Evolutionary conservation across 2,329 filamentous ascomycete genomes (phyloP), one percentile per base, ranked within the genome.

Genomic region (Botryotinia narcissicola): DNA sequence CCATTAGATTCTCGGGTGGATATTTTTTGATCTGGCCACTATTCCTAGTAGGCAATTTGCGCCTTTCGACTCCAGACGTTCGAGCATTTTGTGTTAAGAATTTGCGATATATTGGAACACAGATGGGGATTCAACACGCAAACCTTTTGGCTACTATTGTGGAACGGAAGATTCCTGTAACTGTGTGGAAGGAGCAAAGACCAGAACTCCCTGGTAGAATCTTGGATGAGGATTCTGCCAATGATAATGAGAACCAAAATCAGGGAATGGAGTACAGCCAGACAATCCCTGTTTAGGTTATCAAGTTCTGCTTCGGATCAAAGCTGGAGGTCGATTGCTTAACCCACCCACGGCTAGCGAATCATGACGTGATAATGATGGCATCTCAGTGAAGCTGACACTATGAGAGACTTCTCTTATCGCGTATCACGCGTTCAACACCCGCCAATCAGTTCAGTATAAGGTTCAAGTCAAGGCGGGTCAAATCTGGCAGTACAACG

Each of bases 1-100:
- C 54, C 14, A 62, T 76, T 32, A 70, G 71, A 2, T 74, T 74
- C 35, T 76, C 75, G 3, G 75, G 75, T 12, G 77, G 75, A 4
- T 73, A 76, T 37, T 80, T 80, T 40, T 46, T 80, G 0, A 75
- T 81, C 6, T 81, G 79, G 79, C 79, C 79, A 2, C 69, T 80
- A 10, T 81, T 75, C 68, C 73, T 79, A 54, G 78, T 73, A 22
- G 79, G 78, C 0, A 72, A 75, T 5, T 68, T 78, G 46, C 76
- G 77, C 51, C 46, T 74, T 0, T 46, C 75, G 4, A 75, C 75
- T 1, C 64, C 74, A 2, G 73, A 71, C 12, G 68, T 77, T 4
- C 66, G 74, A 29, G 60, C 66, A 1, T 81, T 78, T 68, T 75
- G 75, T 12, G 73, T 76, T 4, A 76, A 69, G 63, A 79, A 77